A percentile compares a stretch with the other conserved stretches of the same genome.
Conservation (phyloP, 2,329 filamentous ascomycete species). For the Dissoconium aciculare region DNA sequence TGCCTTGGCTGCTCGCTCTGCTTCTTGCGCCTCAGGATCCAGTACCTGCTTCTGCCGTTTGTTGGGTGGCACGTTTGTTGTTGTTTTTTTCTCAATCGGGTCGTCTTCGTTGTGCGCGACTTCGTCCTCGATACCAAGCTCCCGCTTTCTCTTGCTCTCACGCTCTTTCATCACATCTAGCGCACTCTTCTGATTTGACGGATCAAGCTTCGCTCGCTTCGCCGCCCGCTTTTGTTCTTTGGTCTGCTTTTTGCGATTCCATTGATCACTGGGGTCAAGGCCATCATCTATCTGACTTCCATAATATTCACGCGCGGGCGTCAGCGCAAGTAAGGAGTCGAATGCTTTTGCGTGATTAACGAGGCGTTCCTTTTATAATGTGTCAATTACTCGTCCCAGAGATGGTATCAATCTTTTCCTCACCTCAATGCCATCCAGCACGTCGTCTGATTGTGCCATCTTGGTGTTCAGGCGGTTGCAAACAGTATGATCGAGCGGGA, state of each 20-base stretch:
- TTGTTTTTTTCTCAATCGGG: slow-evolving; percentile 26
- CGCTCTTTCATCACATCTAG: slow-evolving; percentile 90
- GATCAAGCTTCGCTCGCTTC: slow-evolving; percentile 78
- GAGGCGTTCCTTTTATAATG: slow-evolving; percentile 34
- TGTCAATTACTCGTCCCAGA: slow-evolving; percentile 4
- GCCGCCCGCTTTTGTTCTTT: slow-evolving; percentile 74
- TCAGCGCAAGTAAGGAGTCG: slow-evolving; percentile 72
- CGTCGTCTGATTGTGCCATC: slow-evolving; percentile 12
- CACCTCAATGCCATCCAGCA: slow-evolving; percentile 12
- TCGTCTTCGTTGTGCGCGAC: slow-evolving; percentile 21
- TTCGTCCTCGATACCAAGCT: slow-evolving; percentile 44
- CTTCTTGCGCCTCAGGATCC: slow-evolving; percentile 15
- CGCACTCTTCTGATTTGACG: slow-evolving; percentile 76
- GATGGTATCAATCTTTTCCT: background rate
- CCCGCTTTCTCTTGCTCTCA: slow-evolving; percentile 53
- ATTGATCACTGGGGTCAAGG: slow-evolving; percentile 76
- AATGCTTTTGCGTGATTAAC: slow-evolving; percentile 56
- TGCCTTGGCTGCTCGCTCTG: slow-evolving; percentile 25
- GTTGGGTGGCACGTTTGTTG: slow-evolving; percentile 18
- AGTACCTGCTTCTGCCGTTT: slow-evolving; percentile 30
- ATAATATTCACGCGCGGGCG: slow-evolving; percentile 83
- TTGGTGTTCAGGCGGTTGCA: background rate
- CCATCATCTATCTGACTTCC: slow-evolving; percentile 32
- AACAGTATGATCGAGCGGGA: too few species aligned
- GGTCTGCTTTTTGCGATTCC: slow-evolving; percentile 88